A percentile compares a stretch with the other conserved stretches of the same genome.
phyloP scores from a whole-genome alignment of 371 early-diverging fungal genomes.

The Rhizopus sp. region DNA sequence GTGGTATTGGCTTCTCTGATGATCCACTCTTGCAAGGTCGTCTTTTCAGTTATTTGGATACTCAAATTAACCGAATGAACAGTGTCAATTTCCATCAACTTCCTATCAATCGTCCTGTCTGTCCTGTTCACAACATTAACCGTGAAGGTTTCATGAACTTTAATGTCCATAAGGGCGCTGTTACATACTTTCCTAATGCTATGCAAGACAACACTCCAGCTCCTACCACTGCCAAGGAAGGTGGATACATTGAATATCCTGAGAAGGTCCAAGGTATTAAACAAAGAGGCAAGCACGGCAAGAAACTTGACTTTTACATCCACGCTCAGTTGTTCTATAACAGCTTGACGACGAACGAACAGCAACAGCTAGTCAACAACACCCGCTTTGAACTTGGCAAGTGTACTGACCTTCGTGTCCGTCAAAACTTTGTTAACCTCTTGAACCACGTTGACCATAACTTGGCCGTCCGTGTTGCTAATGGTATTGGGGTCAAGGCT shows the following conservation, averaged over 20 bases:
- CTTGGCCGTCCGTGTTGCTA: slow-evolving; percentile 44
- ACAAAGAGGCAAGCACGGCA: slow-evolving; percentile 23
- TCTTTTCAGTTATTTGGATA: slow-evolving; percentile 54
- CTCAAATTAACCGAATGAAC: slow-evolving; percentile 52
- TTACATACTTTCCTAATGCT: slow-evolving; percentile 21
- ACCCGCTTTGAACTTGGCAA: slow-evolving; percentile 47
- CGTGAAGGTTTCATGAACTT: slow-evolving; percentile 50
- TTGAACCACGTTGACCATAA: slow-evolving; percentile 45
- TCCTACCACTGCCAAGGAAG: slow-evolving; percentile 11
- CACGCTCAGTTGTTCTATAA: slow-evolving; percentile 49
- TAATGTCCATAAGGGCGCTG: slow-evolving; percentile 18
- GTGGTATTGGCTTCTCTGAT: slow-evolving; percentile 53
- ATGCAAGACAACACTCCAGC: slow-evolving; percentile 24
- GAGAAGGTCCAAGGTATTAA: slow-evolving; percentile 20
- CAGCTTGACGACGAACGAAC: slow-evolving; percentile 36
- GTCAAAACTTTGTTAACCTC: slow-evolving; percentile 34
- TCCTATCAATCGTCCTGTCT: slow-evolving; percentile 54
- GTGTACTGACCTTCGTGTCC: slow-evolving; percentile 29
- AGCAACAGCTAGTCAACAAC: slow-evolving; percentile 42
- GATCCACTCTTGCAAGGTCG: slow-evolving; percentile 62
- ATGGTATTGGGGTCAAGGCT: slow-evolving; percentile 29
- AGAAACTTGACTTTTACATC: slow-evolving; percentile 41
- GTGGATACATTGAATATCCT: slow-evolving; percentile 24
- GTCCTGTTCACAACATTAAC: slow-evolving; percentile 49
- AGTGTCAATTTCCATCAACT: slow-evolving; percentile 51